Base-by-base conservation (phyloP, 2,329 filamentous ascomycete species). In the Periconia macrospinosa region DNA sequence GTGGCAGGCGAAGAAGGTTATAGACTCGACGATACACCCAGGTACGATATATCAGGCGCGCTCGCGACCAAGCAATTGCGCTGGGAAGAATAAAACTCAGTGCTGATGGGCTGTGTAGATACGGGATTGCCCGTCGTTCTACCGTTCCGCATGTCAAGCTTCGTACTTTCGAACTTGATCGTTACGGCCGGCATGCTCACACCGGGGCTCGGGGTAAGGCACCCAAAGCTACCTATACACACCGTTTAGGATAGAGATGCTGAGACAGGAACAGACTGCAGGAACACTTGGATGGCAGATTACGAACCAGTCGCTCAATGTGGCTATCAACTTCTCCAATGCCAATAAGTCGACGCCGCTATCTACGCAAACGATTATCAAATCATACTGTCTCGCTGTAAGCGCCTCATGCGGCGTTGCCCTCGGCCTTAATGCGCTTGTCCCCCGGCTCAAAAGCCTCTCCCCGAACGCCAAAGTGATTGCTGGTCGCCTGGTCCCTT, bases 171-270 rank as follows among this genome's bases (percentile, higher is more conserved):
- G 60, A 99, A 99, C 76, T 78, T 99, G 73, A 81, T 97, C 53
- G 93, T 97, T 56, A 99, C 94, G 44, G 93, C 87, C 7, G 94
- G 94, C 67, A 99, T 99, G 94, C 88, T 99, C 52, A 94, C 93
- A 49, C 94, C 94, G 2, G 90, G 90, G 10, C 83, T 97, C 20
- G 80, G 84, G 66, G 87, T 90, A 80, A 19, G 42, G 3, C 11
- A 10, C 18, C 9, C 42, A 18, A 57, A 81, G 57, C 49, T 40
- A 43, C 23, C 50, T 50, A 40, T 41, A 30, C n/a, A 37, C 43
- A 14, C 8, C 23, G 6, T 37, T 41, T 23, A 41, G n/a, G 47
- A 47, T 27, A 30, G n/a, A 23, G 18, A 41, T 57, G 49, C 66
- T 72, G 58, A 69, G 7, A n/a, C 19, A 10, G 30, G 23, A 50